Base-by-base conservation (phyloP, 2,329 filamentous ascomycete species). In the Salinomyces thailandicus region DNA sequence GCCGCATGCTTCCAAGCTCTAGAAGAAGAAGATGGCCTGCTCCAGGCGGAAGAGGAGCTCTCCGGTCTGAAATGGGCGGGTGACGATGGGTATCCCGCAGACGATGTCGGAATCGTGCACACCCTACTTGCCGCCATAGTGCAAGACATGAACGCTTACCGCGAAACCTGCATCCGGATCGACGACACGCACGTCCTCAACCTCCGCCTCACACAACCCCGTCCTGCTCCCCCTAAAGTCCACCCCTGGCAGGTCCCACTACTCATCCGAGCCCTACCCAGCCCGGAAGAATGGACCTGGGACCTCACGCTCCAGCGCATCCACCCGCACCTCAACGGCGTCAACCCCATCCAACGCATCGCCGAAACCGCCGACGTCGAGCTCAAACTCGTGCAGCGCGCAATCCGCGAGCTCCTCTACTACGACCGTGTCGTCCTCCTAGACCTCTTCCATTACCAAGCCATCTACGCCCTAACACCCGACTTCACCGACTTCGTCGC, bases 101-200 rank as follows among this genome's bases (percentile, higher is more conserved):
- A 38, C 13, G 41, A 43, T 13, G 46, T 49, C 1, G 51, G 50
- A 9, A 69, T 70, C 57, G 71, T 71, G 34, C 80, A 66, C 64
- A 84, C 60, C 67, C 74, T 80, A 3, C 93, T 94, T 53, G 83
- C 89, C 65, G 85, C 82, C 48, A 63, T 98, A 47, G 71, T 96
- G 49, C 86, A 95, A 62, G 87, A 98, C 57, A 58, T 98, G 49
- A 95, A 96, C 56, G 93, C 93, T 52, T 98, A 95, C 55, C 87
- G 85, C 55, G 91, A 98, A 65, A 94, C 87, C 69, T 57, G 51
- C 32, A 48, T 53, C 14, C 42, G 47, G 13, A 36, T 56, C 16
- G 38, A 47, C 22, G 41, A 40, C 14, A 30, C 39, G 11, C 44
- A 53, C 33, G 47, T 54, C 7, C 41, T 58, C 26, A 57, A 56